phyloP scores from a whole-genome alignment of 306 rosid species.

The Castanea crenata region DNA sequence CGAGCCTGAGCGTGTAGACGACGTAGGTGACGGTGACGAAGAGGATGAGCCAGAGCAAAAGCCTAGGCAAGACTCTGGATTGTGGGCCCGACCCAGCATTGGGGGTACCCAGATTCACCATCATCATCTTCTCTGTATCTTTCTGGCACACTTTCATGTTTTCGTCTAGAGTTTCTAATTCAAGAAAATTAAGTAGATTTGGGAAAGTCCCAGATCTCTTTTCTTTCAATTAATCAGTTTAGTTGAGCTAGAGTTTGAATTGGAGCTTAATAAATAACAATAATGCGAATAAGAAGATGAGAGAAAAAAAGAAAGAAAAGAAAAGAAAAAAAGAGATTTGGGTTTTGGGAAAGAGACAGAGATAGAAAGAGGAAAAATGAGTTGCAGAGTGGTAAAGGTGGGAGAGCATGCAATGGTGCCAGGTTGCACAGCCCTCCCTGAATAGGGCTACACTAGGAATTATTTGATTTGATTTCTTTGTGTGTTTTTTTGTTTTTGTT shows the following conservation, averaged over 20 bases:
- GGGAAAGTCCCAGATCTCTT: too few species aligned
- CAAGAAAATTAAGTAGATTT: background rate
- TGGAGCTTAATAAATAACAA: background rate
- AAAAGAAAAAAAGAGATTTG: background rate
- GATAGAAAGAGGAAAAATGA: background rate
- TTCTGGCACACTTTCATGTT: constrained; percentile 58
- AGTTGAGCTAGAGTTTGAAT: too few species aligned
- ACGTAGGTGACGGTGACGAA: constrained; percentile 64
- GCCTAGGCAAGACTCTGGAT: constrained; percentile 44
- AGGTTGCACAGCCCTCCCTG: constrained; percentile 19
- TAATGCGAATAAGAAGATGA: background rate
- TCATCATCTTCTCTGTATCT: constrained; percentile 54
- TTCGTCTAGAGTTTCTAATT: background rate
- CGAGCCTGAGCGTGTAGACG: constrained; percentile 67
- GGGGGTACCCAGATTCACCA: constrained; percentile 21
- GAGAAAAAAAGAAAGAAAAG: background rate
- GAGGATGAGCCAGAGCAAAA: constrained; percentile 68
- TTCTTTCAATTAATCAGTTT: too few species aligned
- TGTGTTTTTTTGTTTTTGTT: background rate
- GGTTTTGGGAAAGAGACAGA: background rate
- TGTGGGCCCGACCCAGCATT: constrained; percentile 29
- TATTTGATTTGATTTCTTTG: too few species aligned
- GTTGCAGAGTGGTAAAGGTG: background rate
- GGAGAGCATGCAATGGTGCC: constrained; percentile 33
- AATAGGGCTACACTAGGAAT: background rate